Evolutionary conservation across 306 rosid species (phyloP).

Genomic region (Senna siamea): DNA sequence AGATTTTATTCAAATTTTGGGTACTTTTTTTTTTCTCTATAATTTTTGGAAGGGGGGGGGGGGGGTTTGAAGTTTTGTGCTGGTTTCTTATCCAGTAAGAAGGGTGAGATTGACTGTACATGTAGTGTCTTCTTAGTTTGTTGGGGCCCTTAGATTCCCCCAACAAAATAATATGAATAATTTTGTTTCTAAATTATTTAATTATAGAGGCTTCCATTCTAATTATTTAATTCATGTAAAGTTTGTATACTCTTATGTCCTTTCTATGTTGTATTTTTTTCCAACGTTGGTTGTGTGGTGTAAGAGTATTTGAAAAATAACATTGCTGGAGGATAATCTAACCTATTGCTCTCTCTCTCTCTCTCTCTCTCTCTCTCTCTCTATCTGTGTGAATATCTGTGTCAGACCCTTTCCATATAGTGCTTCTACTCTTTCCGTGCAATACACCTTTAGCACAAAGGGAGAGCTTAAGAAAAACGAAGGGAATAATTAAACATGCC

Average conservation of each 20-base stretch:
- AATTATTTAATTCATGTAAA: conserved; percentile 63
- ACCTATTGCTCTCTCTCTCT: neutral
- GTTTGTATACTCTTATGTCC: conserved; percentile 41
- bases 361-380: neutral
- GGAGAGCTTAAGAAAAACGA: neutral
- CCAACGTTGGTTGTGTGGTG: conserved; percentile 33
- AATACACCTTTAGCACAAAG: conserved; percentile 1
- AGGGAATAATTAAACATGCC: neutral
- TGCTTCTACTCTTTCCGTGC: neutral
- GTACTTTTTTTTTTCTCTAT: conserved; percentile 26
- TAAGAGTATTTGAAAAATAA: conserved; percentile 22
- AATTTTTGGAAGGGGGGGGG: conserved; percentile 53
- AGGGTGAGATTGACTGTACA: conserved; percentile 67
- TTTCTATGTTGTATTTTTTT: conserved; percentile 37
- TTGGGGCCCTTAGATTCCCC: conserved; percentile 55
- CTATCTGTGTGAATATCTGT: neutral
- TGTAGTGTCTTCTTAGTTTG: conserved; percentile 56
- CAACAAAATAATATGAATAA: conserved; percentile 52
- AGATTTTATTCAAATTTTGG: conserved; percentile 63
- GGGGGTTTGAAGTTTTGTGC: conserved; percentile 47
- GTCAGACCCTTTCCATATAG: conserved; percentile 8
- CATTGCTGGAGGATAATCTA: neutral
- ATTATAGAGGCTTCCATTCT: conserved; percentile 65
- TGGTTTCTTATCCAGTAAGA: conserved; percentile 49
- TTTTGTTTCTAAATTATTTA: conserved; percentile 43